These are phyloP conservation scores for Pelargonium cotyledonis DNA, from an alignment of 441 rosid species.

Conservation along the genomic window DNA sequence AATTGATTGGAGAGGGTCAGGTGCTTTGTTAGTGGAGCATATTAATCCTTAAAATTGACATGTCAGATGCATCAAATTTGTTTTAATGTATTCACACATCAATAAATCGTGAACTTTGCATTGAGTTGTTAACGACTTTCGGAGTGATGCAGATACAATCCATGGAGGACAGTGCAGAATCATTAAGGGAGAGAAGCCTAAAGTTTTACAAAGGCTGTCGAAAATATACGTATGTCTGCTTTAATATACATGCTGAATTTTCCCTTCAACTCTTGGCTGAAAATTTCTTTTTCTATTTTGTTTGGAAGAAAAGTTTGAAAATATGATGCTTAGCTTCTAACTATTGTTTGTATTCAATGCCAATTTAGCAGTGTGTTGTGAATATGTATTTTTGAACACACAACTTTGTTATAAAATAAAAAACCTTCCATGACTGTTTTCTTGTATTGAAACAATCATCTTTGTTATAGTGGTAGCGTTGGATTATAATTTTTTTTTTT, in stretches of 20 bases:
- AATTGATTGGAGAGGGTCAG: neutral
- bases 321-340: constrained; percentile 2
- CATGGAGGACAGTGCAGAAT: constrained; percentile 87
- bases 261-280: neutral
- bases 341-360: constrained; percentile 1
- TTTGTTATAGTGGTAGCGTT: neutral
- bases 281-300: neutral
- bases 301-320: neutral
- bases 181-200: constrained; percentile 78
- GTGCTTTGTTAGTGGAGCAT: neutral
- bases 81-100: neutral
- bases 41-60: neutral
- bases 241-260: neutral
- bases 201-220: constrained; percentile 96
- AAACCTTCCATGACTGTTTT: neutral
- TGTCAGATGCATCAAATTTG: neutral
- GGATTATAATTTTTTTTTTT: neutral
- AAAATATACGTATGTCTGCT: constrained; percentile 76
- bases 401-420: neutral
- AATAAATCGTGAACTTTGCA: neutral
- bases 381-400: neutral
- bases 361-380: neutral
- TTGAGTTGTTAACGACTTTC: neutral
- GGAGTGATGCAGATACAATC: constrained; percentile 65
- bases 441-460: neutral